Base-by-base conservation (phyloP, 257 asterid species). In the Solanum gracilifrons region DNA sequence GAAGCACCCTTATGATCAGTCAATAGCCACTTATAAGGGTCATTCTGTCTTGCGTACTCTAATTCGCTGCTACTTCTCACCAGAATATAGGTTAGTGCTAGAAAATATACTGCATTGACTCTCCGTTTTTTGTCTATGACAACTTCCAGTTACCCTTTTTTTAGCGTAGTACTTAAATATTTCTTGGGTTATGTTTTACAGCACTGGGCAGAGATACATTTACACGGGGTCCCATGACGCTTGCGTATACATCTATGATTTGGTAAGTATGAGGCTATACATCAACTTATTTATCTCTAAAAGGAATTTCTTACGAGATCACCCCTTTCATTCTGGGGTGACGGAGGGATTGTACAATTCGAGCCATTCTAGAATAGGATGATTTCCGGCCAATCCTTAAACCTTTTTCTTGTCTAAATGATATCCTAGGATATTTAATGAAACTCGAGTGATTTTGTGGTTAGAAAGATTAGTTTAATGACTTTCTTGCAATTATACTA, bases 121-220 rank as follows among this genome's bases (percentile, higher is more conserved):
- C 77, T 60, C 32, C 11, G 37, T 62, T 84, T 64, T 20, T 39
- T 25, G 21, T n/a, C 58, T 64, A 18, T 16, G 77, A 16, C 43
- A 4, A 27, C 41, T 62, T 13, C 29, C 29, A 37, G 10, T 20
- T 85, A 74, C 43, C 7, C 29, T 39, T 71, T 3, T 11, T 82
- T 82, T 21, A 43, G 80, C 15, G 12, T 31, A 48, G 23, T 39
- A 80, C 25, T 9, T 33, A 31, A 29, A 36, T 62, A 41, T 60
- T 27, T 43, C 37, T 83, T 25, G 51, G 35, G 35, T 85, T 73
- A 46, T 85, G 23, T 20, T 85, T 90, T 82, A 91, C 96, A 96
- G 99, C 93, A 95, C 99, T 2, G 99, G 98, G n/a, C 98, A 93
- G 91, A 95, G 93, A 89, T 95, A 94, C 87, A 94, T 96, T 90